phyloP scores from a whole-genome alignment of 208 protist species.

The Entamoeba moshkovskii region DNA sequence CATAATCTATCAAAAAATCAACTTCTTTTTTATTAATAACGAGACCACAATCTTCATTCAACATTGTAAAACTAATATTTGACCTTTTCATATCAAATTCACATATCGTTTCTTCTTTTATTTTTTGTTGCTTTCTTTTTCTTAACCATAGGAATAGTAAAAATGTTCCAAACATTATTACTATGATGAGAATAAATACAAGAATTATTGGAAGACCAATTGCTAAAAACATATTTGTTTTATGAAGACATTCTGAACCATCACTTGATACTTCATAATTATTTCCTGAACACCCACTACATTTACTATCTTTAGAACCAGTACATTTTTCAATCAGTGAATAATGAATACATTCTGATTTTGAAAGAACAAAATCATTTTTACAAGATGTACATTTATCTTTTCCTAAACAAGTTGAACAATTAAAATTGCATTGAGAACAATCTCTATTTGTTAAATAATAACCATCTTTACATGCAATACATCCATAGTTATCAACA shows the following conservation, averaged over 20 bases:
- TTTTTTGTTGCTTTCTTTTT: background rate
- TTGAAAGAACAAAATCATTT: background rate
- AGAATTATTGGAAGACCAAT: background rate
- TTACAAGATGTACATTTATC: background rate
- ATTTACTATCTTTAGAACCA: background rate
- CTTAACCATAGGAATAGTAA: background rate
- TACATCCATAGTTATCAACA: background rate
- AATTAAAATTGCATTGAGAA: background rate
- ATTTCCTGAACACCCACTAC: background rate
- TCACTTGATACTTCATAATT: background rate
- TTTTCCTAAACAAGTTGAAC: background rate
- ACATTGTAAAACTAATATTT: background rate
- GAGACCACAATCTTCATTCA: background rate
- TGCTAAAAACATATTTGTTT: background rate
- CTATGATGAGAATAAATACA: background rate
- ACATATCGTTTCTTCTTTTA: background rate
- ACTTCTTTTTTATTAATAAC: background rate
- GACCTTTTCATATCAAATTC: background rate
- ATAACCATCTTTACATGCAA: background rate
- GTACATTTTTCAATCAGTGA: background rate
- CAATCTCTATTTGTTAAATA: background rate
- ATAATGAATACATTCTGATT: background rate
- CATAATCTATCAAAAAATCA: background rate
- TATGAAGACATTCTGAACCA: background rate
- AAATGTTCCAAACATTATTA: background rate